Conservation (phyloP, 2,329 filamentous ascomycete species). For the Exophiala sp. region DNA sequence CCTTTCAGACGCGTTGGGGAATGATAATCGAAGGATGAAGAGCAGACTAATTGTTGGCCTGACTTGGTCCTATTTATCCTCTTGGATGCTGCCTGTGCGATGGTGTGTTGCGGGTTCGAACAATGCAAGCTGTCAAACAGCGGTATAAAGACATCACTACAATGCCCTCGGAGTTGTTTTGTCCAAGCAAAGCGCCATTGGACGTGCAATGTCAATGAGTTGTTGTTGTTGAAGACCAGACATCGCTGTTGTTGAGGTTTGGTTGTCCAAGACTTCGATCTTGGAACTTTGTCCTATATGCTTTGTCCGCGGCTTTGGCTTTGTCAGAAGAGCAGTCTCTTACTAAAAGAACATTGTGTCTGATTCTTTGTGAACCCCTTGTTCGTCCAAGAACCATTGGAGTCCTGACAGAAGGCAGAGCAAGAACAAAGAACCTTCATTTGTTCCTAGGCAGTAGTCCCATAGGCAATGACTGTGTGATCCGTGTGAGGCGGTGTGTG, state of each 20-base stretch:
- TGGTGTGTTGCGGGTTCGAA: no score
- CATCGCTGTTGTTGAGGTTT: background rate
- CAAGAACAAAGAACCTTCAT: no score
- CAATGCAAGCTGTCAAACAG: background rate
- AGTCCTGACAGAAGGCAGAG: no score
- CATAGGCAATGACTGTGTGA: background rate
- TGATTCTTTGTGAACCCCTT: no score
- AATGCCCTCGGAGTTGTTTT: no score
- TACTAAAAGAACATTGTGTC: background rate
- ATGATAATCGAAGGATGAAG: slow-evolving; percentile 2
- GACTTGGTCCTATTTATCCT: background rate
- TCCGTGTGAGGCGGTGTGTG: background rate
- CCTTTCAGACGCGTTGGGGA: background rate
- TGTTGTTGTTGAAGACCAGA: background rate
- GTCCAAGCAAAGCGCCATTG: background rate
- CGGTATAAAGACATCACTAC: no score
- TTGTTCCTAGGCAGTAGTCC: no score
- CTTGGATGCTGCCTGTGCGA: background rate
- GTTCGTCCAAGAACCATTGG: no score
- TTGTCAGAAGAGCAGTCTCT: background rate
- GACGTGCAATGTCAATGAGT: background rate
- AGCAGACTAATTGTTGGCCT: background rate
- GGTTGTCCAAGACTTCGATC: background rate
- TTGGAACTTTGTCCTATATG: background rate
- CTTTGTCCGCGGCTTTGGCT: background rate